phyloP scores from a whole-genome alignment of 768 basidiomycete genomes.

The Rossbeevera mucosa region DNA sequence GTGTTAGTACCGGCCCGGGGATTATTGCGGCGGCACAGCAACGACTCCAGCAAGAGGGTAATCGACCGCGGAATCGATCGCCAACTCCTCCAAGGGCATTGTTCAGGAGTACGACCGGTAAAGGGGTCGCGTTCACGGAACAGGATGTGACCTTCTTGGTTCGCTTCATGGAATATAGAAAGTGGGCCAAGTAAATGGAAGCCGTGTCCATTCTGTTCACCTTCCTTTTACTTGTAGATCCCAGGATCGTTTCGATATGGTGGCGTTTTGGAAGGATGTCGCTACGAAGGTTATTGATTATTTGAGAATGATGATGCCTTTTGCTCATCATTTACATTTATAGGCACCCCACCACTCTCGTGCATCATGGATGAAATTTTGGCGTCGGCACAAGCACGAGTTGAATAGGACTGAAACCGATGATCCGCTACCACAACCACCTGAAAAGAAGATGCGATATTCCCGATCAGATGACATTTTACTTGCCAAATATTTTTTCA shows the following conservation, averaged over 20 bases:
- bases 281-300: slow-evolving; percentile 50
- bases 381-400: slow-evolving; percentile 84
- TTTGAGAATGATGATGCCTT: not conserved
- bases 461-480: slow-evolving; percentile 74
- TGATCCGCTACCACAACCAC: slow-evolving; percentile 67
- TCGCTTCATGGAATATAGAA: slow-evolving; percentile 72
- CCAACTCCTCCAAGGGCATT: slow-evolving; percentile 79
- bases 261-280: slow-evolving; percentile 75
- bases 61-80: slow-evolving; percentile 53
- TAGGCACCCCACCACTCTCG: slow-evolving; percentile 88
- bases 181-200: slow-evolving; percentile 40
- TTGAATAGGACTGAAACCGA: slow-evolving; percentile 60
- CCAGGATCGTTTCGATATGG: slow-evolving; percentile 66
- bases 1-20: slow-evolving; percentile 37
- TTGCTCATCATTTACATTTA: not conserved
- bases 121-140: slow-evolving; percentile 84
- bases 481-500: slow-evolving; percentile 69
- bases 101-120: slow-evolving; percentile 82
- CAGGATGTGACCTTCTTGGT: slow-evolving; percentile 78
- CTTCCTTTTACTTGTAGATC: slow-evolving; percentile 32
- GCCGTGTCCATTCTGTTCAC: slow-evolving; percentile 1
- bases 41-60: slow-evolving; percentile 35
- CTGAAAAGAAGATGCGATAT: slow-evolving; percentile 87
- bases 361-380: slow-evolving; percentile 94
- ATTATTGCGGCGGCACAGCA: slow-evolving; percentile 43